Evolutionary conservation across 805 yeast species (phyloP), one percentile per base, ranked within the genome.

Genomic region (Pichia rugopelliculosa): DNA sequence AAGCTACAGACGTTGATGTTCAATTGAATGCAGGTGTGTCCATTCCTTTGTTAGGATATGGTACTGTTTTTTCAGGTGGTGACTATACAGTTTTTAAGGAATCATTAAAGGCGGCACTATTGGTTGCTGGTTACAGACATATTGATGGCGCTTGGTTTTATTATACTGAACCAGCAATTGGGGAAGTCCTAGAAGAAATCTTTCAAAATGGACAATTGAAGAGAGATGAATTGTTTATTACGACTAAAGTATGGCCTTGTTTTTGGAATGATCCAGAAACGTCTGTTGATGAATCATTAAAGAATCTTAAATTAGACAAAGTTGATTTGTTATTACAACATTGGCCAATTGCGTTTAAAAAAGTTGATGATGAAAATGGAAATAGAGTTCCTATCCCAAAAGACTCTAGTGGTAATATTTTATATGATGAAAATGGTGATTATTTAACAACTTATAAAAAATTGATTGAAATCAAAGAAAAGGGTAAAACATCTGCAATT

Each of bases 361-460:
- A 69, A n/a, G 74, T 65, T 52, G 70, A 61, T 26, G 60, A 70
- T 21, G 8, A 22, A 23, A 34, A 44, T 46, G 76, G 75, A 0
- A 42, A 48, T 17, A 41, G 50, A 42, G 74, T 74, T 3, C 42
- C 64, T 1, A 55, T 54, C 22, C 76, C 76, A 7, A 56, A 48
- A 36, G 72, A 71, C 50, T 56, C 56, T 4, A 53, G 67, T 22
- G 77, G 75, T 0, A 59, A 66, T 12, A 46, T 87, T 18, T 76
- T 78, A 53, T 77, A 77, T 50, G 95, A 88, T 39, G 93, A 87
- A 67, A 85, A 81, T 48, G 96, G 87, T 21, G 95, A 89, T 59
- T 95, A 55, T 46, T 62, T 91, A n/a, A 78, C 80, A 37, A 90
- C 91, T 17, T 77, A 75, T 52, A 80, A 81, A 58, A 81, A 82